Percentiles rank a stretch among this genome's conserved stretches.
Evolutionary conservation across 1,284 basidiomycete species (phyloP).

Genomic region (Boletus subluridellus): DNA sequence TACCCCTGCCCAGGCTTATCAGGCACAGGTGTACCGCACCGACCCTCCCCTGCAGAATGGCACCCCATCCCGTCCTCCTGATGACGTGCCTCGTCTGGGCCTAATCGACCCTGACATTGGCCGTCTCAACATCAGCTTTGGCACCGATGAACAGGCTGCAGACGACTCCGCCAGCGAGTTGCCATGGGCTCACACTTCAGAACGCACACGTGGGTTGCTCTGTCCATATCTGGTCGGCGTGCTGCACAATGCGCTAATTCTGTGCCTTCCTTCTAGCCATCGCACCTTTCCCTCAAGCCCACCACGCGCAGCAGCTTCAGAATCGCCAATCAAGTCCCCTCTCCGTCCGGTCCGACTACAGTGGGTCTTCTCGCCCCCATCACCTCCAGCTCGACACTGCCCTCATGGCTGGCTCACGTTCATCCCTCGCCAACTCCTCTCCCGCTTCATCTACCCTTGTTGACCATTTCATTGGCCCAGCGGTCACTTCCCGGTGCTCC

Average conservation of each 20-base stretch:
- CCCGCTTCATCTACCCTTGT: slow-evolving; percentile 53
- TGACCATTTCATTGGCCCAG: slow-evolving; percentile 39
- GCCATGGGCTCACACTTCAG: slow-evolving; percentile 50
- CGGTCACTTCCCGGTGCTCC: slow-evolving; percentile 43
- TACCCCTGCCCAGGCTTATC: slow-evolving; percentile 76
- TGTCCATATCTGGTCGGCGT: slow-evolving; percentile 28
- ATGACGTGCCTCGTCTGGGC: slow-evolving; percentile 41
- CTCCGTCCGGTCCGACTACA: slow-evolving; percentile 31
- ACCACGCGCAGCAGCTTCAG: slow-evolving; percentile 24
- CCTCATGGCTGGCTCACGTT: slow-evolving; percentile 32
- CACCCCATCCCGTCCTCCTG: slow-evolving; percentile 15
- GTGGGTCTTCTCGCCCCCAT: slow-evolving; percentile 37
- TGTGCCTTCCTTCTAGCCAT: slow-evolving; percentile 24
- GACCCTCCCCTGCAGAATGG: slow-evolving; percentile 37
- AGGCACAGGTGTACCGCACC: slow-evolving; percentile 63
- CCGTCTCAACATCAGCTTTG: slow-evolving; percentile 57
- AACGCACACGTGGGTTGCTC: slow-evolving; percentile 36
- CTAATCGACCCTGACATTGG: slow-evolving; percentile 53
- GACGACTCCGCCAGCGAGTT: slow-evolving; percentile 54
- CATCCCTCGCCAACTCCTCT: slow-evolving; percentile 46
- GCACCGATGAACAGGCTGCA: slow-evolving; percentile 38
- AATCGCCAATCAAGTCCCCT: slow-evolving; percentile 37
- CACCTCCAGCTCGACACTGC: slow-evolving; percentile 50
- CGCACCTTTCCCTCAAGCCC: slow-evolving; percentile 26
- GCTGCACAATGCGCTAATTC: slow-evolving; percentile 32